Evolutionary conservation across 768 basidiomycete species (phyloP), one percentile per base, ranked within the genome.

Genomic region (Leccinum truebloodii): DNA sequence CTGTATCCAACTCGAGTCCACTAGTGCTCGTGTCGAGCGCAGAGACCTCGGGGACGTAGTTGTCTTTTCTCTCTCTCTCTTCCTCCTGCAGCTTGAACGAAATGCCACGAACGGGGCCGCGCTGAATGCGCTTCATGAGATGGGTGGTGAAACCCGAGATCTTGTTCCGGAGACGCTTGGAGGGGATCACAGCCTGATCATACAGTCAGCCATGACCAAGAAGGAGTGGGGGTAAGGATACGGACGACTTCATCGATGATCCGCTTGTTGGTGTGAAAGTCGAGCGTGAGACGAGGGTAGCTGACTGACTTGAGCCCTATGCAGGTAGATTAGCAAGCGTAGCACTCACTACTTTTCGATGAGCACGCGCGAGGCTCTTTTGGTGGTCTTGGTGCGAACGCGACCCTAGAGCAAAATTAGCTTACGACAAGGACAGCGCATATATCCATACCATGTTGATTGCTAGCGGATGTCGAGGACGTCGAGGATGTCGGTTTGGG

Each of bases 81-180:
- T 99, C 97, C 75, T 98, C 97, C 77, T 99, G 97, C 69, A 99
- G 90, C 80, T 98, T 97, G 94, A 98, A 99, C 59, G 97, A 98
- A 77, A 99, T 99, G 70, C 97, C 97, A 66, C 95, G 94, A 65
- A 99, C 97, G 71, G 97, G 97, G 3, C 97, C 97, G 61, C 88
- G 88, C 79, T 97, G 94, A 72, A 99, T 99, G 73, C 97, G 95
- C 86, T 95, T 98, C 97, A 99, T 99, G 77, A 99, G 83, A 76
- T 99, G 97, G 71, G 97, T 99, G 61, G 97, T 99, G 87, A 98
- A 99, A 52, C 97, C 97, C 12, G 96, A 89, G 73, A 99, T 91
- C 86, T 99, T 99, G 92, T 99, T 99, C 75, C 97, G 88, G 71
- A 99, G 88, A 69, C 96, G 94, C 82, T 99, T 98, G 59, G 97